Base-by-base conservation (phyloP, 2,329 filamentous ascomycete genomes). In the Fusarium cicatricum region DNA sequence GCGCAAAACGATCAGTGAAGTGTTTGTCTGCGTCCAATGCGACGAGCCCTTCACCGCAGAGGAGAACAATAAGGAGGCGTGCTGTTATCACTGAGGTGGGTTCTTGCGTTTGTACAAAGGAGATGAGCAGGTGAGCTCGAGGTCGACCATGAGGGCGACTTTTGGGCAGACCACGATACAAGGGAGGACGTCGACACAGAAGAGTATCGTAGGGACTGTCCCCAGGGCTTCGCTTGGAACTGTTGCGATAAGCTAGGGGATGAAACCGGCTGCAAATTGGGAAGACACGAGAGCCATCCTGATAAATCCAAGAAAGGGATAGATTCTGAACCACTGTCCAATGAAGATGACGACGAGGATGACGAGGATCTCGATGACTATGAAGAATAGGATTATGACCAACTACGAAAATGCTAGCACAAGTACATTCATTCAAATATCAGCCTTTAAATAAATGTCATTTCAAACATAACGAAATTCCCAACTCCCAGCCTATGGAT, bases 401-500 rank as follows among this genome's bases (percentile, higher is more conserved):
- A 10, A 26, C 23, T 26, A 26, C 23, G 9, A 12, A 9, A 17
- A n/a, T 23, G 15, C 23, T 31, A 26, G 15, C 16, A 32, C 16
- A 31, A 44, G 11, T 7, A 16, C 4, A n/a, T n/a, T 26, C 23
- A n/a, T 10, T 9, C 9, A 7, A 44, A 12, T 10, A 47, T 41
- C 34, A 44, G 38, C 51, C 39, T 55, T 52, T 26, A 8, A 17
- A 64, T 34, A 49, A 31, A 37, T 50, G 19, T 49, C 57, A 47
- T 53, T 52, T 55, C 31, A 40, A 55, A 40, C 34, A 54, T 55
- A 52, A 47, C 29, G 29, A 63, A 42, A 53, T 57, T 52, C 53
- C 61, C 53, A 48, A 69, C 66, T 66, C 65, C 66, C 42, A 29
- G 38, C 66, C 62, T 60, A 68, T 66, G 60, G 43, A 61, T 64